Base-by-base conservation (phyloP, 2,329 filamentous ascomycete species). In the Pezicula neosporulosa region DNA sequence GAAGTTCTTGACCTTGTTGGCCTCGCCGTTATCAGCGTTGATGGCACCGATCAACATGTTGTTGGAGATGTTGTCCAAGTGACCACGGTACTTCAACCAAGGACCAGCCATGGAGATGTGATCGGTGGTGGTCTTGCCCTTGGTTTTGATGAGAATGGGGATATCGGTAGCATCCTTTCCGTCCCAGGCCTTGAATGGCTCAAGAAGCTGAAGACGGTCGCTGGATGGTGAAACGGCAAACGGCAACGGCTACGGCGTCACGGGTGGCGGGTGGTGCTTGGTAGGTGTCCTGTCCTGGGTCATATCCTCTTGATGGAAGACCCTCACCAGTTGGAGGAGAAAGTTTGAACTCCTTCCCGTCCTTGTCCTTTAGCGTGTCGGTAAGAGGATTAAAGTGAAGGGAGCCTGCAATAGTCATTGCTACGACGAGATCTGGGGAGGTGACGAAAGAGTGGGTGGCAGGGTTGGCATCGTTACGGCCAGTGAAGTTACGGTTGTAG, bases 401-500 rank as follows among this genome's bases (percentile, higher is more conserved):
- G 51, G 82, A 83, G 61, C 91, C 91, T 50, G 90, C 90, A 66
- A 95, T 83, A 54, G 87, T 85, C 77, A 96, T 76, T 60, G 91
- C 91, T 49, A 95, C 89, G 41, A 95, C 90, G 56, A 96, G 77
- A 69, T 96, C 91, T 51, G 91, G 91, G 6, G 90, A 96, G 58
- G 91, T 87, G 61, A 96, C 91, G 72, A 96, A 96, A 52, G 90
- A 90, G 78, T 96, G 91, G 47, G 91, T 96, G 50, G 90, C 90
- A 38, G 91, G 91, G 81, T 96, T 97, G 61, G 89, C 91, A 63
- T 96, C 92, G 73, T 97, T 97, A 70, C 94, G 90, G 61, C 93
- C 93, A 56, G 93, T 97, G 80, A 99, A 97, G 85, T 99, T 97
- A 75, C 94, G 91, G 87, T 99, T 99, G 86, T 97, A 99, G 27